Evolutionary conservation across 2,329 filamentous ascomycete genomes (phyloP).

Genomic region (Tolypocladium tundrense): DNA sequence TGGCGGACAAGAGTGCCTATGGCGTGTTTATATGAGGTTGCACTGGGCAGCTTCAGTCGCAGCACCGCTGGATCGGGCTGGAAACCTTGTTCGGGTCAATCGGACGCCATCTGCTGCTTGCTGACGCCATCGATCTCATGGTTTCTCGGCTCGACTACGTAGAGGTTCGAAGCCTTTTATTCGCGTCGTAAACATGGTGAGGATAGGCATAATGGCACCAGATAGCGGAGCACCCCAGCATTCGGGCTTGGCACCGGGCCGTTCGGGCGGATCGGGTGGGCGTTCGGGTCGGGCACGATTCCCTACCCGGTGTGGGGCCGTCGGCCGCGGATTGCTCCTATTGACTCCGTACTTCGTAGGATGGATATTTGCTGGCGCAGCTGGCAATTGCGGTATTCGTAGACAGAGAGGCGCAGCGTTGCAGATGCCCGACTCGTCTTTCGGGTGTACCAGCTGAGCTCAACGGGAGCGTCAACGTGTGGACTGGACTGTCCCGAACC

Average conservation of each 20-base stretch:
- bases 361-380: not conserved
- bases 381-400: not conserved
- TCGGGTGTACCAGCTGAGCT: not conserved
- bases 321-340: not conserved
- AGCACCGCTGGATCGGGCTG: no score
- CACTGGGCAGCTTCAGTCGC: no score
- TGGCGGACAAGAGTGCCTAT: not conserved
- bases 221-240: not conserved
- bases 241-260: not conserved
- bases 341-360: not conserved
- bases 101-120: not conserved
- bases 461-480: no score
- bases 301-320: slow-evolving; percentile 7
- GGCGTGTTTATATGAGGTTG: no score
- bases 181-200: not conserved
- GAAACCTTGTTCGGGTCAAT: no score
- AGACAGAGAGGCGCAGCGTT: not conserved
- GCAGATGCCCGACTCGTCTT: not conserved
- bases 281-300: not conserved
- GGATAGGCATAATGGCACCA: not conserved
- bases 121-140: not conserved
- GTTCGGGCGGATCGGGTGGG: slow-evolving; percentile 6
- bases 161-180: no score
- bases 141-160: not conserved
- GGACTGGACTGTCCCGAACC: not conserved